Evolutionary conservation across 202 grass and related monocot species (phyloP), one percentile per base, ranked within the genome.

Genomic region (Cymbopogon flexuosus): DNA sequence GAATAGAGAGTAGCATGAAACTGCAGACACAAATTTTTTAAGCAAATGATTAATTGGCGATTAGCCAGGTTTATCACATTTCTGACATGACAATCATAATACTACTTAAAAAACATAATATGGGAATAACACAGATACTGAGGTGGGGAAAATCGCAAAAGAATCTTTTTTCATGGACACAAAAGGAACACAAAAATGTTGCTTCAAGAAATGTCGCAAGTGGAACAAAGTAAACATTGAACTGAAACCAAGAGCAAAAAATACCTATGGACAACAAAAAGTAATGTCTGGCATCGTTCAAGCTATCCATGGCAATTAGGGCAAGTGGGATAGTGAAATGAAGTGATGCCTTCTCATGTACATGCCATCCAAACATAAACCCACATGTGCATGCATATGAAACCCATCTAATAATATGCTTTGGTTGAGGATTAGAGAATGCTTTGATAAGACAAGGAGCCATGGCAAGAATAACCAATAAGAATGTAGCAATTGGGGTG

Each of bases 331-430:
- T 51, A 22, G 85, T 88, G 62, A 97, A 92, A 90, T 97, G 94
- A 87, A 97, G 90, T 69, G 94, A 93, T 83, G 94, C 91, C 77
- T 97, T 97, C 81, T 97, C 94, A 79, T 97, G 94, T 58, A 93
- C 91, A 81, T 97, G 94, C 94, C 94, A 97, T 74, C 94, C 94
- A 80, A 97, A 97, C 83, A 97, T 97, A 84, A 97, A 97, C 36
- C 94, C 91, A 73, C 94, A 97, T 60, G 91, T 89, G 74, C 81
- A 94, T 51, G 89, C 85, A 87, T 97, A 94, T 21, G 91, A 76
- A 14, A 92, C 86, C 94, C 92, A 97, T 93, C 92, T 93, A 75
- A 94, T 79, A 72, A 97, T 84, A 72, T 97, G 77, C 62, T 70
- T 92, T 27, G 86, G 79, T 84, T 93, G 89, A 3, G 94, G 92